A percentile compares a stretch with the other conserved stretches of the same genome.
Evolutionary conservation across 1,284 basidiomycete species (phyloP).

Genomic region (Tylopilus sp.): DNA sequence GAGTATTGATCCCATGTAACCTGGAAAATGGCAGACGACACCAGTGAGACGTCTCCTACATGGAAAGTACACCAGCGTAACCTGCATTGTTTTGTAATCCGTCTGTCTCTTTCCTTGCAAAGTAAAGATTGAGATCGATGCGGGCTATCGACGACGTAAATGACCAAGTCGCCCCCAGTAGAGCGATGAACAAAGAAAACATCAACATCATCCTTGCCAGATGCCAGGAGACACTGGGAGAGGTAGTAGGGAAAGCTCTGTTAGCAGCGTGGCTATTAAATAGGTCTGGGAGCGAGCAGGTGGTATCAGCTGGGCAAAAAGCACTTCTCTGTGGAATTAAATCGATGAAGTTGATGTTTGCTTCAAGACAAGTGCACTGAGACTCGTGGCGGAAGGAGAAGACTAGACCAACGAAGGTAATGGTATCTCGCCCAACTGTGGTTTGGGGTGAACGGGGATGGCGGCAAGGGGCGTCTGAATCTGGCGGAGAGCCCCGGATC

Average conservation of each 20-base stretch:
- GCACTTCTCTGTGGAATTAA: background rate
- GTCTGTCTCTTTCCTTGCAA: conserved; percentile 15
- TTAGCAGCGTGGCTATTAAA: conserved; percentile 1
- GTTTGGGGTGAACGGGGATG: background rate
- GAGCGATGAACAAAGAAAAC: conserved; percentile 9
- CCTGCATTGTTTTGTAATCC: conserved; percentile 22
- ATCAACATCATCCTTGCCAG: conserved; percentile 11
- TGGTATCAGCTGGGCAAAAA: background rate
- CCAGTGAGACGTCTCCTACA: background rate
- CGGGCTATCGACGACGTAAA: conserved; percentile 8
- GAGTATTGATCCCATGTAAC: conserved; percentile 49
- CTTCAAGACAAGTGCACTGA: background rate
- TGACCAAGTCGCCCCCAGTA: conserved; percentile 13
- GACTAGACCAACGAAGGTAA: background rate
- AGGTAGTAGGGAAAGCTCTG: background rate
- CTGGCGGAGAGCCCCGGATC: background rate
- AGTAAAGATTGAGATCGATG: conserved; percentile 12
- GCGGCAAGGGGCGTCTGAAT: background rate
- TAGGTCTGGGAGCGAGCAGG: background rate
- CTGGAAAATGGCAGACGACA: conserved; percentile 14
- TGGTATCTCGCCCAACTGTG: background rate
- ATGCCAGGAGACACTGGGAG: background rate
- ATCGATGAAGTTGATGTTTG: background rate
- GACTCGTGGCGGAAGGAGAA: background rate
- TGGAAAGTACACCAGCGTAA: background rate